phyloP scores from a whole-genome alignment of 257 asterid genomes.

The Avicennia marina region DNA sequence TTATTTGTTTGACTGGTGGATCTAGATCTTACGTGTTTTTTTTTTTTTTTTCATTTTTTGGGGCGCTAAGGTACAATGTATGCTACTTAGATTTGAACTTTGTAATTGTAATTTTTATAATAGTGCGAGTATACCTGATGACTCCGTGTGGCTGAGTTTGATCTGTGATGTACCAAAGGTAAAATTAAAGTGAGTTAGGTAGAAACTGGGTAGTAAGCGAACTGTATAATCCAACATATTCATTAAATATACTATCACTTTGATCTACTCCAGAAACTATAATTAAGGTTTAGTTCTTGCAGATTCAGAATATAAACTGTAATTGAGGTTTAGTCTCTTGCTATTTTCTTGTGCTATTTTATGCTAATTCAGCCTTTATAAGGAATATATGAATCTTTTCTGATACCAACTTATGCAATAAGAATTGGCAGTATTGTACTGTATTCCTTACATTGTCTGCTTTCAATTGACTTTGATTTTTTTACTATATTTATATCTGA shows the following conservation, averaged over 20 bases:
- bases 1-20: too few species aligned
- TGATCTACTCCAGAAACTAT: not conserved
- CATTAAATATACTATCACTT: not conserved
- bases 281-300: not conserved
- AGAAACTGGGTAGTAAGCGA: constrained; percentile 2
- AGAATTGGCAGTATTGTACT: not conserved
- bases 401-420: not conserved
- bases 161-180: not conserved
- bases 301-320: not conserved
- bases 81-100: constrained; percentile 12
- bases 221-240: not conserved
- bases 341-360: not conserved
- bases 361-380: not conserved
- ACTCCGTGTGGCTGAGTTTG: constrained; percentile 1
- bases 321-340: not conserved
- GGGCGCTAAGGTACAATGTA: not conserved
- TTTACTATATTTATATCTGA: not conserved
- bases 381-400: too few species aligned
- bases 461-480: not conserved
- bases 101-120: not conserved
- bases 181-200: not conserved
- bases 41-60: constrained; percentile 9
- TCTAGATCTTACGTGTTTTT: constrained; percentile 21
- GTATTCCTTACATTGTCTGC: not conserved
- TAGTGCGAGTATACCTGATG: not conserved